These are phyloP conservation scores for Trichoderma pleuroti DNA, from an alignment of 2,329 filamentous ascomycete genomes.

Conservation along the genomic window DNA sequence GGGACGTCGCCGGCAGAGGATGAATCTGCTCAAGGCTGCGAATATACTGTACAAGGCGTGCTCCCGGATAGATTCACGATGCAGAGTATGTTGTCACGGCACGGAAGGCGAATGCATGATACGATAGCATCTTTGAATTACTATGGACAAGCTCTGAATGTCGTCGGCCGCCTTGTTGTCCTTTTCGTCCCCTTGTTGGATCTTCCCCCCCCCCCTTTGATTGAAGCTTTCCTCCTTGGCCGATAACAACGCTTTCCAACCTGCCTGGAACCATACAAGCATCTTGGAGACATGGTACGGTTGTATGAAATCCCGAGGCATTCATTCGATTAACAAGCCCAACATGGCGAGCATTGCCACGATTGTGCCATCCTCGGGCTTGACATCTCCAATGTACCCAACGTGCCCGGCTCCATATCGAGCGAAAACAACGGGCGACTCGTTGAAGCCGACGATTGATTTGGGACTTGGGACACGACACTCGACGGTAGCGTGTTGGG, in stretches of 20 bases:
- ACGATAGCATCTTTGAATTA: neutral
- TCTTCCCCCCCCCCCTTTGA: too few relatives aligned
- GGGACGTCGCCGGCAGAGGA: neutral
- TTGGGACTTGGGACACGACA: neutral
- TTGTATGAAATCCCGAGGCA: neutral
- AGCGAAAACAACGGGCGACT: slow-evolving; percentile 27
- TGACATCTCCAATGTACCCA: slow-evolving; percentile 32
- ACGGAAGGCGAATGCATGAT: too few relatives aligned
- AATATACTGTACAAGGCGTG: neutral
- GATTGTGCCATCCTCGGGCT: slow-evolving; percentile 26
- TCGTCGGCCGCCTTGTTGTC: too few relatives aligned
- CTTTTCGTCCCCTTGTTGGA: neutral
- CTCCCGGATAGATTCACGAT: neutral
- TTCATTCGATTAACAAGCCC: slow-evolving; percentile 20
- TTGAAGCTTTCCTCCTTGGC: neutral
- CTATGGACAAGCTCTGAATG: neutral
- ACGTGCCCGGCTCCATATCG: slow-evolving; percentile 29
- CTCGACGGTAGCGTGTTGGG: slow-evolving; percentile 9
- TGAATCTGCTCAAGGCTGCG: neutral
- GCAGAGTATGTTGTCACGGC: too few relatives aligned
- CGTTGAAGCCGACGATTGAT: neutral
- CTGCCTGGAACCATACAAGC: neutral
- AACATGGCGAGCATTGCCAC: slow-evolving; percentile 30
- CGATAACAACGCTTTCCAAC: neutral
- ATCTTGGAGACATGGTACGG: neutral